Evolutionary conservation across 2,329 filamentous ascomycete species (phyloP).

Genomic region (Ceratocystis eucalypticola): DNA sequence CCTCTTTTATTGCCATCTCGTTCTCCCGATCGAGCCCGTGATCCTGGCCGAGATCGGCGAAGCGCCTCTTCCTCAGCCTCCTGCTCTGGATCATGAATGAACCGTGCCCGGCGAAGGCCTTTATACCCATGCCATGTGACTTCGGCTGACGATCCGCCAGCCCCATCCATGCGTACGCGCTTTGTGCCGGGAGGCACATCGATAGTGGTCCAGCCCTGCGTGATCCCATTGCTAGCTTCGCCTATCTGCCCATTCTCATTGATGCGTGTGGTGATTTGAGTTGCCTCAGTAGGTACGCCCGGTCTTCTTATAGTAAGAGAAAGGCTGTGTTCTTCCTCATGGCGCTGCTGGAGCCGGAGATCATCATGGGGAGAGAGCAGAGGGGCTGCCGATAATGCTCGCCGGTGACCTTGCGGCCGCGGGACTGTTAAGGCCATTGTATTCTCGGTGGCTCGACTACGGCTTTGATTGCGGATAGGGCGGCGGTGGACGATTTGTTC

Average conservation of each 20-base stretch:
- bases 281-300: slow-evolving; percentile 43
- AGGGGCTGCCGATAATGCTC: slow-evolving; percentile 28
- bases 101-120: slow-evolving; percentile 60
- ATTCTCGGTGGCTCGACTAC: neutral
- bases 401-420: slow-evolving; percentile 21
- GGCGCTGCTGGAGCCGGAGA: slow-evolving; percentile 27
- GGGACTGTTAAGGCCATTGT: slow-evolving; percentile 42
- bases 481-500: slow-evolving; percentile 23
- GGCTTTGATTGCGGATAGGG: neutral
- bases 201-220: slow-evolving; percentile 66
- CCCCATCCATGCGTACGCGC: slow-evolving; percentile 68
- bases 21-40: neutral
- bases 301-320: neutral
- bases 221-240: slow-evolving; percentile 61
- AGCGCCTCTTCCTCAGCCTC: slow-evolving; percentile 26
- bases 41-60: slow-evolving; percentile 23
- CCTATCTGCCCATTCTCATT: slow-evolving; percentile 52
- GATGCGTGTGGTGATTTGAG: slow-evolving; percentile 44
- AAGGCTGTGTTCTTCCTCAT: slow-evolving; percentile 56
- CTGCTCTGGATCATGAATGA: slow-evolving; percentile 57
- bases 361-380: slow-evolving; percentile 26
- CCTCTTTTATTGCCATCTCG: slow-evolving; percentile 25
- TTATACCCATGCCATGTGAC: slow-evolving; percentile 69
- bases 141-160: slow-evolving; percentile 60
- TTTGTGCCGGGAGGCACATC: slow-evolving; percentile 76